phyloP scores from a whole-genome alignment of 2,329 filamentous ascomycete genomes.

The Colletotrichum eleusines region DNA sequence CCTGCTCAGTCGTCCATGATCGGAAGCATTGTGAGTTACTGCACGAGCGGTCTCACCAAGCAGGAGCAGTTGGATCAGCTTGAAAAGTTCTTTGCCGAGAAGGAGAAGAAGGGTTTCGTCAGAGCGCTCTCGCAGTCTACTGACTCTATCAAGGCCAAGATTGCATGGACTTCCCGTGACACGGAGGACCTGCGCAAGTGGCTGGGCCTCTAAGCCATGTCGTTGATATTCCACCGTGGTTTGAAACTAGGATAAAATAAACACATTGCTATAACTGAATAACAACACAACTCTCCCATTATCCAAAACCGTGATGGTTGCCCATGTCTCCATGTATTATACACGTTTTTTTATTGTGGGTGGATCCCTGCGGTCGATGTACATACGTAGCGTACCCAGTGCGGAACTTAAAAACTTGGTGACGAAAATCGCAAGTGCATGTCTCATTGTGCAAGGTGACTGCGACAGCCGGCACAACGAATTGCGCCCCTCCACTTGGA shows the following conservation, averaged over 20 bases:
- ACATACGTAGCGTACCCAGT: slow-evolving; percentile 10
- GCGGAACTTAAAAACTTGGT: background rate
- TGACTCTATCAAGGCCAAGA: slow-evolving; percentile 87
- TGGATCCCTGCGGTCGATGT: background rate
- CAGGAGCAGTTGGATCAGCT: slow-evolving; percentile 81
- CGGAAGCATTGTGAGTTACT: slow-evolving; percentile 84
- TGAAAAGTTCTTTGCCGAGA: slow-evolving; percentile 82
- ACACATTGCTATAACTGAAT: background rate
- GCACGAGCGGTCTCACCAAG: slow-evolving; percentile 83
- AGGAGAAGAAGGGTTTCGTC: slow-evolving; percentile 88
- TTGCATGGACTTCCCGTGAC: slow-evolving; percentile 83
- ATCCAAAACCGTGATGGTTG: background rate
- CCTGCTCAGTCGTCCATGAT: slow-evolving; percentile 91
- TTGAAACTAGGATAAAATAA: background rate
- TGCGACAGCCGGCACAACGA: background rate
- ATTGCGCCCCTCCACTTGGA: background rate
- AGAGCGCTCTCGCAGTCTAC: slow-evolving; percentile 90
- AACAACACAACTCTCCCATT: background rate
- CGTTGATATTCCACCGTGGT: background rate
- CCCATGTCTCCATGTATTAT: background rate
- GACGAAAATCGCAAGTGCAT: background rate
- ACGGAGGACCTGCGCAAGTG: slow-evolving; percentile 76
- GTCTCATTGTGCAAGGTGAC: background rate
- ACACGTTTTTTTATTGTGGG: background rate
- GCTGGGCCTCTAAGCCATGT: slow-evolving; percentile 47